phyloP scores from a whole-genome alignment of 2,329 filamentous ascomycete genomes.

The Alternaria ethzedia region DNA sequence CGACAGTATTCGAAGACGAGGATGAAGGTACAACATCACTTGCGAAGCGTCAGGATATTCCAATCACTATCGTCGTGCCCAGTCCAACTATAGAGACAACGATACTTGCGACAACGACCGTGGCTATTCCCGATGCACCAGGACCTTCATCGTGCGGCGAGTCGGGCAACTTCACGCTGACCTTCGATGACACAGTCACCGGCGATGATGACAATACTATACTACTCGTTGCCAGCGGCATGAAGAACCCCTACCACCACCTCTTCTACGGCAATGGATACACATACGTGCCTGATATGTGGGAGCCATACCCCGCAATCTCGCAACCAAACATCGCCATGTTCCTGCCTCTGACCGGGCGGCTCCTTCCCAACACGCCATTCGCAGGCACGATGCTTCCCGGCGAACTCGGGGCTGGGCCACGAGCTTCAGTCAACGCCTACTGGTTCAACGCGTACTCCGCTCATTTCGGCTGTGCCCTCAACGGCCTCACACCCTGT shows the following conservation, averaged over 20 bases:
- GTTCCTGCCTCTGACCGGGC: slow-evolving; percentile 50
- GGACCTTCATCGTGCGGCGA: slow-evolving; percentile 50
- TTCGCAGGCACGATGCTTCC: slow-evolving; percentile 46
- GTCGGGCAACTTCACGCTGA: slow-evolving; percentile 52
- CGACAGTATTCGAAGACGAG: slow-evolving; percentile 7
- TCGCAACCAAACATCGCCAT: slow-evolving; percentile 57
- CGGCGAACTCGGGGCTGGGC: slow-evolving; percentile 57
- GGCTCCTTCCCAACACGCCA: slow-evolving; percentile 32
- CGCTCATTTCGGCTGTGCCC: slow-evolving; percentile 57
- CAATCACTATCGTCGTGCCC: background rate
- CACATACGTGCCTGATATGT: slow-evolving; percentile 55
- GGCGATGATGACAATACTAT: slow-evolving; percentile 33
- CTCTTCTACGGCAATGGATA: slow-evolving; percentile 60
- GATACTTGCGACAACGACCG: background rate
- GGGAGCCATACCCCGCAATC: slow-evolving; percentile 53
- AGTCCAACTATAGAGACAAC: background rate
- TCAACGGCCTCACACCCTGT: slow-evolving; percentile 49
- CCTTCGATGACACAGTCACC: slow-evolving; percentile 35
- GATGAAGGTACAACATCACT: background rate
- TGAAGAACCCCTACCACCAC: slow-evolving; percentile 59
- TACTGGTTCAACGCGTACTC: slow-evolving; percentile 60
- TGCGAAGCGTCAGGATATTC: slow-evolving; percentile 1
- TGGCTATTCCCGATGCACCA: slow-evolving; percentile 6
- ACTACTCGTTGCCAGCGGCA: slow-evolving; percentile 46
- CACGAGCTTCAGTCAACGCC: slow-evolving; percentile 49